Evolutionary conservation across 495 filamentous ascomycete species (phyloP).

Genomic region (Daldinia decipiens): DNA sequence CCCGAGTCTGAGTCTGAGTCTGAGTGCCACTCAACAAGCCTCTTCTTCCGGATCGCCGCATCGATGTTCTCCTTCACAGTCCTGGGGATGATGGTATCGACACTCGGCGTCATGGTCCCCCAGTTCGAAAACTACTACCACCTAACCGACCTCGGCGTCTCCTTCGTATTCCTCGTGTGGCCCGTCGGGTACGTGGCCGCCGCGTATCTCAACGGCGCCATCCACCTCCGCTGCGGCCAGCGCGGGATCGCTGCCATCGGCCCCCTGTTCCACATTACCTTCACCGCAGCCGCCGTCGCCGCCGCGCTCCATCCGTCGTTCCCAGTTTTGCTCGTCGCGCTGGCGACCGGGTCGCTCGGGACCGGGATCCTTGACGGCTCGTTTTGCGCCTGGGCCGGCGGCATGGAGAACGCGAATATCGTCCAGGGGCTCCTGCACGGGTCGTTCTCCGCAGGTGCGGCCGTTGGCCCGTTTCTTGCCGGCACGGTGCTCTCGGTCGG

Average conservation of each 20-base stretch:
- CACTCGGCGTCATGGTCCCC: conserved; percentile 38
- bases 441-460: conserved; percentile 72
- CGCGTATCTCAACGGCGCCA: conserved; percentile 65
- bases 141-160: conserved; percentile 74
- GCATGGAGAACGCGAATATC: conserved; percentile 68
- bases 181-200: conserved; percentile 74
- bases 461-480: conserved; percentile 71
- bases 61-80: conserved; percentile 34
- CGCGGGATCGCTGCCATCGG: conserved; percentile 70
- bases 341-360: conserved; percentile 69
- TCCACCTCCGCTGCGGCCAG: conserved; percentile 64
- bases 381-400: conserved; percentile 76
- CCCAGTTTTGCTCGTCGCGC: conserved; percentile 68
- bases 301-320: conserved; percentile 73
- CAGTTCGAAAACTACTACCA: conserved; percentile 65
- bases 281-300: conserved; percentile 67
- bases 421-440: conserved; percentile 71
- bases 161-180: conserved; percentile 74
- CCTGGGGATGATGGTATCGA: conserved; percentile 31
- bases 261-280: conserved; percentile 67
- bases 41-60: conserved; percentile 27
- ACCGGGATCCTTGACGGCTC: conserved; percentile 69
- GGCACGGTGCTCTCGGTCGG: conserved; percentile 66
- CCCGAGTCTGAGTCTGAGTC: background rate
- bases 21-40: background rate